Base-by-base conservation (phyloP, 164 flowering plant species). In the Houttuynia cordata region DNA sequence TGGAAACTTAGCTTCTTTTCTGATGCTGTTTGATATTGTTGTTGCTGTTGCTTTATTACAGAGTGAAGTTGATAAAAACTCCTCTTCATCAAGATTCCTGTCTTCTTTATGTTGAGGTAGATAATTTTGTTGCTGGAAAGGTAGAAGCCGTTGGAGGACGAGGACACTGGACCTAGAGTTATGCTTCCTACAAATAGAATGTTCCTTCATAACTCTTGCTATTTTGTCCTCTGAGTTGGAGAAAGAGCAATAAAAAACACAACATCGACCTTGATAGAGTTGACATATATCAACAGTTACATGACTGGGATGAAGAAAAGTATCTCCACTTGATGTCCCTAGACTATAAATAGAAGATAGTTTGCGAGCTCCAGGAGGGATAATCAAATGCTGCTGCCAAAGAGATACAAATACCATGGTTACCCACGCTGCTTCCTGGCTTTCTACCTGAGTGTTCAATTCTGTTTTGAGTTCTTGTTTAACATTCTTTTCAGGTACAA, bases 1-100 rank as follows among this genome's bases (percentile, higher is more conserved):
- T 0, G 95, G 91, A 58, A 88, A 88, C 53, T 70, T 78, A 15
- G 92, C 49, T 53, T 76, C 65, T 37, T 85, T 73, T 65, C 61
- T 65, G 20, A 80, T 80, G 34, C 73, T 63, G 1, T 64, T 68
- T 1, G 52, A 24, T 37, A 39, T 47, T 10, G 39, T 17, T 17
- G 49, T 45, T 45, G 1, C 49, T 17, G 49, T 17, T 17, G 49
- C 49, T 45, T 45, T 45, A 12, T 45, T 24, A 79, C 73, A 4
- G 90, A 74, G 9, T 79, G 40, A 62, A 81, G 51, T 79, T 17
- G 80, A 56, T 1, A 79, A 62, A 64, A 59, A 64, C 1, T 68
- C 66, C 59, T 71, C 78, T 15, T 79, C 85, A 39, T 74, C 70
- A 7, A 58, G 72, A 18, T 20, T 60, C 21, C 51, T 55, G 39